Base-by-base conservation (phyloP, 2,329 filamentous ascomycete genomes). In the Cladosporium oxysporum region DNA sequence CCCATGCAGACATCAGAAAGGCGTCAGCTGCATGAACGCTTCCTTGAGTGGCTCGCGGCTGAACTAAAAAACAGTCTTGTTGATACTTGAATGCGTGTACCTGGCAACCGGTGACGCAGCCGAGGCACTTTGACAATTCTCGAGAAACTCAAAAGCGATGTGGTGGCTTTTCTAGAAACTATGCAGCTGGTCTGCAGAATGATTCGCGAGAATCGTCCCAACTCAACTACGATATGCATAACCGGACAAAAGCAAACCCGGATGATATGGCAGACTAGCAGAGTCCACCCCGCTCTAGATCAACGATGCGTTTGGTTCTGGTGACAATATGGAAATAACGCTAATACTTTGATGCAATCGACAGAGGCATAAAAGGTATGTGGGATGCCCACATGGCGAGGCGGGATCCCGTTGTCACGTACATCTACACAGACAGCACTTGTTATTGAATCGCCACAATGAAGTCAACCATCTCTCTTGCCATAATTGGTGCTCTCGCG, bases 401-500 rank as follows among this genome's bases (percentile, higher is more conserved):
- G 50, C 2, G 10, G 26, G 10, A 2, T 21, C 11, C 18, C 1
- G 7, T 21, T 5, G 5, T 10, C 28, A 11, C 28, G 4, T 12
- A n/a, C 50, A 5, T 33, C 8, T 11, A 53, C 16, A 53, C 4
- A 53, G 33, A 21, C 50, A 33, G 2, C 18, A 21, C 16, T 53
- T 31, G 2, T n/a, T 10, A 31, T 44, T 14, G 10, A 18, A 16
- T 4, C 5, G 7, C 33, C 57, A 41, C 11, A 59, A 59, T 59
- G 57, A 59, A 59, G 57, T 37, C 57, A 41, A 7, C 8, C 12
- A 59, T n/a, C 12, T 41, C 57, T 41, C 26, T 59, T 29, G 57
- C 57, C 57, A 41, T 59, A 7, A 26, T 59, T 1, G 57, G 57
- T 12, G 31, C 57, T 31, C 28, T 64, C 21, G 66, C 52, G 14